A percentile compares a stretch with the other conserved stretches of the same genome.
Evolutionary conservation across 768 basidiomycete genomes (phyloP).

Genomic region (Tricholoma furcatifolium): DNA sequence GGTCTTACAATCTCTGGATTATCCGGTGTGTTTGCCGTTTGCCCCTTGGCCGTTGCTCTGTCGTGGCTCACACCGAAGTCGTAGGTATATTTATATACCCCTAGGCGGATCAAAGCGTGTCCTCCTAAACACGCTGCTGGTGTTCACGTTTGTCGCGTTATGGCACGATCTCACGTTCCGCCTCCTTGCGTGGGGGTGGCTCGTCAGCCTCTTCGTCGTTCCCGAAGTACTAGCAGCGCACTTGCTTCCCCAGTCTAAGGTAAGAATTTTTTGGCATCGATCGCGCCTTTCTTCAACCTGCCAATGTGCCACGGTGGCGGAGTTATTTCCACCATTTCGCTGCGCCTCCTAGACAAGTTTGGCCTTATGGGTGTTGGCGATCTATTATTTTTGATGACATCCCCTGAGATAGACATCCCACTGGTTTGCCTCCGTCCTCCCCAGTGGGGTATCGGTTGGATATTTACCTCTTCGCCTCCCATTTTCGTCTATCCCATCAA

Average conservation of each 20-base stretch:
- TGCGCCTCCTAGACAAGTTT: too few relatives aligned
- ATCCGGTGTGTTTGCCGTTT: conserved; percentile 60
- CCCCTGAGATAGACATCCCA: too few relatives aligned
- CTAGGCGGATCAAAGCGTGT: conserved; percentile 67
- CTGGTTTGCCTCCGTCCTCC: too few relatives aligned
- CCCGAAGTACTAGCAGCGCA: conserved; percentile 73
- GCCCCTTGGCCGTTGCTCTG: background rate
- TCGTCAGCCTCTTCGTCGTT: conserved; percentile 84
- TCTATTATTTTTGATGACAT: too few relatives aligned
- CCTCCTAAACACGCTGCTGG: conserved; percentile 65
- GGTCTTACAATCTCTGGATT: conserved; percentile 95
- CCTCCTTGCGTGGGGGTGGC: conserved; percentile 96
- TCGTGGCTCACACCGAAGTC: background rate
- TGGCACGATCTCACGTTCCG: conserved; percentile 95
- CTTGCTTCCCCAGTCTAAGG: conserved; percentile 64
- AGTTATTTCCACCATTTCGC: too few relatives aligned
- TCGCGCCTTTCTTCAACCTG: background rate
- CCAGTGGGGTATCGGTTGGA: too few relatives aligned
- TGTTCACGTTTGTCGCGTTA: conserved; percentile 95
- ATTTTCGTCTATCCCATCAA: background rate
- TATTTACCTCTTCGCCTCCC: background rate
- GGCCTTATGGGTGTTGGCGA: too few relatives aligned
- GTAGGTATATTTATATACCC: conserved; percentile 92
- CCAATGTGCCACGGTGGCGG: too few relatives aligned
- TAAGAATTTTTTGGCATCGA: conserved; percentile 23